These are phyloP conservation scores for Phytophthora crassamura DNA, from an alignment of 352 stramenopile genomes.

Conservation along the genomic window DNA sequence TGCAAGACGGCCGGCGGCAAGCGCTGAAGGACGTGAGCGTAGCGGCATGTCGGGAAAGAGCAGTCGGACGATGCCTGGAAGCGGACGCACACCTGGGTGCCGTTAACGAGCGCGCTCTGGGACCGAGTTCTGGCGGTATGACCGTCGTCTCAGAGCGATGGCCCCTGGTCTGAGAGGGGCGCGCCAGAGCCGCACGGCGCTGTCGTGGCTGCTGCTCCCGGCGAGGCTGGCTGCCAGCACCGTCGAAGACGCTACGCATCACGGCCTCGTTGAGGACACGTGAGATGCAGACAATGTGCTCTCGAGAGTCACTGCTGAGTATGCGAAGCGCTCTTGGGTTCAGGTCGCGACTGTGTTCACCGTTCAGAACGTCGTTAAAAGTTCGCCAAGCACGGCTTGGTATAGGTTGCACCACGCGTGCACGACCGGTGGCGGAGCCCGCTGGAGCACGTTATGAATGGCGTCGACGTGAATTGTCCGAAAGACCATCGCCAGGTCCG, in stretches of 20 bases:
- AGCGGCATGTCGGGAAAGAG: background rate
- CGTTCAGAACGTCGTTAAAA: no score
- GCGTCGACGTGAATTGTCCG: no score
- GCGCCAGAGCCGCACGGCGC: no score
- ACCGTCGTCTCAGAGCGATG: background rate
- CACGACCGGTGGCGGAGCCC: no score
- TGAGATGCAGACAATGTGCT: background rate
- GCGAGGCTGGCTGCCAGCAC: background rate
- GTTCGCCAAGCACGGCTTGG: no score
- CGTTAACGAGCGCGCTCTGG: background rate
- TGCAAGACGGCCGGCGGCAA: constrained; percentile 3
- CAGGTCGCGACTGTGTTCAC: no score
- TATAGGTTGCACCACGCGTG: no score
- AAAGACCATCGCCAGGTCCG: background rate
- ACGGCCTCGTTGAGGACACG: background rate
- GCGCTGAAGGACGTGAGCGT: background rate
- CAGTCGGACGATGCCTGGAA: constrained; percentile 7
- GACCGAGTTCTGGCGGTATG: background rate
- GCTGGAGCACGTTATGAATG: no score
- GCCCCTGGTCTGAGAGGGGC: no score
- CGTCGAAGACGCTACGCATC: no score
- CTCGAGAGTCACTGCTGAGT: background rate
- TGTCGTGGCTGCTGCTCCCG: background rate
- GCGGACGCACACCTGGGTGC: constrained; percentile 7
- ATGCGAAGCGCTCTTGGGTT: background rate